Conservation (phyloP, 495 filamentous ascomycete species). For the Halenospora varia region DNA sequence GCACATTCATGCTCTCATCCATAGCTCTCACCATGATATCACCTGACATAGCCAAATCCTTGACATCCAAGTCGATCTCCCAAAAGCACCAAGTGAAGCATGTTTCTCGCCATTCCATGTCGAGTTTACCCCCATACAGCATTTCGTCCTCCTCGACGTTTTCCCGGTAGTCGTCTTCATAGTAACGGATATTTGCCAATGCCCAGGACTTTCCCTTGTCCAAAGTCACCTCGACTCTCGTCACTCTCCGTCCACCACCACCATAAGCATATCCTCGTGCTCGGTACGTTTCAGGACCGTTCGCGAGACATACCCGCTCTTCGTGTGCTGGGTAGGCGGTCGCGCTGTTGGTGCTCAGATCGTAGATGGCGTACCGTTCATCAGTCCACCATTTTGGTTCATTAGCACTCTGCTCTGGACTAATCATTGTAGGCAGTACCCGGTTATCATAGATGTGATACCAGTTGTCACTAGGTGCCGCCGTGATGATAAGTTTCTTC, state of each 20-base stretch:
- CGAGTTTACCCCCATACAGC: slow-evolving; percentile 74
- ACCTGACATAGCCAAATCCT: slow-evolving; percentile 56
- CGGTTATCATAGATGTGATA: slow-evolving; percentile 96
- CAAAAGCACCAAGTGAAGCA: slow-evolving; percentile 96
- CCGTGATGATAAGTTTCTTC: slow-evolving; percentile 76
- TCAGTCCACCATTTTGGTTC: slow-evolving; percentile 82
- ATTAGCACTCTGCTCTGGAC: slow-evolving; percentile 73
- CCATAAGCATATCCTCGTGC: slow-evolving; percentile 84
- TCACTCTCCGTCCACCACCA: slow-evolving; percentile 83
- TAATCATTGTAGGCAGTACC: slow-evolving; percentile 84
- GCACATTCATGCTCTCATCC: slow-evolving; percentile 86
- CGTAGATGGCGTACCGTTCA: slow-evolving; percentile 93
- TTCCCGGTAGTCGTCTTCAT: slow-evolving; percentile 81
- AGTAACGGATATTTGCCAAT: slow-evolving; percentile 77
- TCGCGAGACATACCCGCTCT: slow-evolving; percentile 56
- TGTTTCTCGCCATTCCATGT: slow-evolving; percentile 77
- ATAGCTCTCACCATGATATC: slow-evolving; percentile 85
- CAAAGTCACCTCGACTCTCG: slow-evolving; percentile 78
- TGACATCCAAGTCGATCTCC: slow-evolving; percentile 66
- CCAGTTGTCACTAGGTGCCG: slow-evolving; percentile 85
- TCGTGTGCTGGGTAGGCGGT: slow-evolving; percentile 79
- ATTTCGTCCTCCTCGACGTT: slow-evolving; percentile 47
- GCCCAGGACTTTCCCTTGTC: slow-evolving; percentile 82
- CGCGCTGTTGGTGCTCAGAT: slow-evolving; percentile 85
- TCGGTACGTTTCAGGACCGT: slow-evolving; percentile 51